Conservation (phyloP, 169 alveolate species). For the Plasmodium gallinaceum region DNA sequence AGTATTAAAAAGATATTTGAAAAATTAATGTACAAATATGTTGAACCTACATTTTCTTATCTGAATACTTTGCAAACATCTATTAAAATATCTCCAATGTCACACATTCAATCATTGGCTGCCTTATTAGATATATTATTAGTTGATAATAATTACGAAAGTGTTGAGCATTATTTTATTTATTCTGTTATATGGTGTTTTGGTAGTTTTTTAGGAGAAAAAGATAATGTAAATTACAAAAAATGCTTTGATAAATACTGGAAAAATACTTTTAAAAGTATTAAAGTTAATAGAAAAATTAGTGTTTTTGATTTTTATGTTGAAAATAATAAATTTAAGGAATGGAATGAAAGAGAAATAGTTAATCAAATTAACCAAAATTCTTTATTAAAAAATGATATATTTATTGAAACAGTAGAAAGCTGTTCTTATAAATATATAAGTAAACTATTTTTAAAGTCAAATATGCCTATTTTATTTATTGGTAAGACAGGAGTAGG, state of each 20-base stretch:
- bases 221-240: constrained; percentile 94
- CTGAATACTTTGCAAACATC: constrained; percentile 90
- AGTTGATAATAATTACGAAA: constrained; percentile 91
- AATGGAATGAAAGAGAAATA: constrained; percentile 82
- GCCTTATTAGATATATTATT: constrained; percentile 78
- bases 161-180: constrained; percentile 93
- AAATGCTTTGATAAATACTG: constrained; percentile 95
- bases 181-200: constrained; percentile 95
- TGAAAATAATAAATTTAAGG: constrained; percentile 91
- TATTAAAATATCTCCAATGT: constrained; percentile 68
- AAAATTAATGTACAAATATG: constrained; percentile 92
- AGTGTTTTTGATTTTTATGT: constrained; percentile 96
- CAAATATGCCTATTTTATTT: constrained; percentile 57
- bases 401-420: constrained; percentile 66
- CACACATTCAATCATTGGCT: constrained; percentile 73
- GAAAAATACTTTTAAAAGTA: constrained; percentile 95
- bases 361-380: constrained; percentile 12
- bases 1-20: constrained; percentile 90
- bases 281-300: constrained; percentile 96
- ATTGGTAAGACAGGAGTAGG: constrained; percentile 72
- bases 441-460: constrained; percentile 41
- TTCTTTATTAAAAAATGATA: constrained; percentile 25
- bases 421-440: constrained; percentile 62
- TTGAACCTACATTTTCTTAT: constrained; percentile 91
- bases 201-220: constrained; percentile 95